phyloP scores from a whole-genome alignment of 805 yeast genomes.

The Saturnispora gosingensis region DNA sequence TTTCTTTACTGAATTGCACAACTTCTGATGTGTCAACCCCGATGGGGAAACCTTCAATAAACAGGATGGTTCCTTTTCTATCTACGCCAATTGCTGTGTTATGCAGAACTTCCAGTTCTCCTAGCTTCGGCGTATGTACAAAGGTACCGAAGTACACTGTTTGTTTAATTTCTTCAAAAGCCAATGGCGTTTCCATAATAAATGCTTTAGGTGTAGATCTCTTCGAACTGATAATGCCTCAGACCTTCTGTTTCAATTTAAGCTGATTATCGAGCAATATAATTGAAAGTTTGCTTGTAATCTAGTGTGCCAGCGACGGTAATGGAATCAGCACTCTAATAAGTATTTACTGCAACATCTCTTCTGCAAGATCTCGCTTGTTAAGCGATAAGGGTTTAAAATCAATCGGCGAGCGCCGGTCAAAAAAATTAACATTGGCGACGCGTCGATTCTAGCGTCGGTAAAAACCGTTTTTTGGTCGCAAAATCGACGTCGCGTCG shows the following conservation, averaged over 20 bases:
- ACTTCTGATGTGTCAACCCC: conserved; percentile 11
- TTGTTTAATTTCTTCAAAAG: conserved; percentile 10
- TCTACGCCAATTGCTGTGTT: conserved; percentile 59
- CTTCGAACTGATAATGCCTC: too few relatives aligned
- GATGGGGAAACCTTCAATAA: conserved; percentile 16
- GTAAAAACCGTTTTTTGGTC: not conserved
- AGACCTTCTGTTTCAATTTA: too few relatives aligned
- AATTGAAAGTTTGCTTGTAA: too few relatives aligned
- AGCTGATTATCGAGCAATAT: too few relatives aligned
- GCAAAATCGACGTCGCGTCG: not conserved
- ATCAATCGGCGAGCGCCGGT: not conserved
- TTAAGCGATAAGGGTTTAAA: not conserved
- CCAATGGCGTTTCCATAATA: not conserved
- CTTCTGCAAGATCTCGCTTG: not conserved
- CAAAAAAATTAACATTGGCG: not conserved
- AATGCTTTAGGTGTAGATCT: not conserved
- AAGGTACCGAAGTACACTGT: conserved; percentile 60
- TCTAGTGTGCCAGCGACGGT: too few relatives aligned
- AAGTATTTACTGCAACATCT: not conserved
- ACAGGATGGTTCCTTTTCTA: conserved; percentile 42
- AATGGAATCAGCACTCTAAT: too few relatives aligned
- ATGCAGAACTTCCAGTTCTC: conserved; percentile 44
- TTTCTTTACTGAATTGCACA: not conserved
- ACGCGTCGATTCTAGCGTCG: not conserved
- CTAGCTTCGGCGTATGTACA: conserved; percentile 59